Conservation (phyloP, 139 green algal genomes). For the Picochlorum sp. region DNA sequence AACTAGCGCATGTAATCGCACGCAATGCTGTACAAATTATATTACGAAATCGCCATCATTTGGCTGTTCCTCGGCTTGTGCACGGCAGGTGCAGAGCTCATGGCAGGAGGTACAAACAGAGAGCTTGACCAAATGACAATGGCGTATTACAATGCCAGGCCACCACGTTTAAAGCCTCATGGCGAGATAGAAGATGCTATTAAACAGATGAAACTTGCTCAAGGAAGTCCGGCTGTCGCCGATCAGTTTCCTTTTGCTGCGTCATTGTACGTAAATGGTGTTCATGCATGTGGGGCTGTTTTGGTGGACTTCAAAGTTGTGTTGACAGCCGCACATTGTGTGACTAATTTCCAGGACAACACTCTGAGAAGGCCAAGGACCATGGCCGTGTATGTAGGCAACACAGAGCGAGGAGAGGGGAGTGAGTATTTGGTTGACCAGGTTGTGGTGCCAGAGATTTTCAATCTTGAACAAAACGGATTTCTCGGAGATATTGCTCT, state of each 20-base stretch:
- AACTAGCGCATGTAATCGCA: no score
- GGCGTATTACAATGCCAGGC: background rate
- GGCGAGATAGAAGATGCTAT: background rate
- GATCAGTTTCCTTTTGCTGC: conserved; percentile 7
- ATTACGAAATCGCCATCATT: no score
- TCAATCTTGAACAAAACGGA: background rate
- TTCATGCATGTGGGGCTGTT: conserved; percentile 11
- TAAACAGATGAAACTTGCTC: conserved; percentile 1
- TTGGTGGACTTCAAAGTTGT: conserved; percentile 1
- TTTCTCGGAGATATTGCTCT: conserved; percentile 12
- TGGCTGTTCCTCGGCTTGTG: no score
- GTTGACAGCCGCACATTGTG: conserved; percentile 14
- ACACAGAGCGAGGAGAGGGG: background rate
- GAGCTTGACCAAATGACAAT: background rate
- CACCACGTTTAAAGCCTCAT: background rate
- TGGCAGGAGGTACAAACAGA: background rate
- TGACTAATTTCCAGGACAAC: background rate
- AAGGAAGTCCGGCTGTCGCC: background rate
- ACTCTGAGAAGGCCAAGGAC: background rate
- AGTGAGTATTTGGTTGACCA: background rate
- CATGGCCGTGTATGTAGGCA: conserved; percentile 1
- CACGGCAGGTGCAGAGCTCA: background rate
- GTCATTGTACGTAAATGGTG: background rate
- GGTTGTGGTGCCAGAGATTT: background rate
- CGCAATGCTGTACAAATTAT: no score